phyloP scores from a whole-genome alignment of 306 rosid genomes.

The Citrullus mucosospermus region DNA sequence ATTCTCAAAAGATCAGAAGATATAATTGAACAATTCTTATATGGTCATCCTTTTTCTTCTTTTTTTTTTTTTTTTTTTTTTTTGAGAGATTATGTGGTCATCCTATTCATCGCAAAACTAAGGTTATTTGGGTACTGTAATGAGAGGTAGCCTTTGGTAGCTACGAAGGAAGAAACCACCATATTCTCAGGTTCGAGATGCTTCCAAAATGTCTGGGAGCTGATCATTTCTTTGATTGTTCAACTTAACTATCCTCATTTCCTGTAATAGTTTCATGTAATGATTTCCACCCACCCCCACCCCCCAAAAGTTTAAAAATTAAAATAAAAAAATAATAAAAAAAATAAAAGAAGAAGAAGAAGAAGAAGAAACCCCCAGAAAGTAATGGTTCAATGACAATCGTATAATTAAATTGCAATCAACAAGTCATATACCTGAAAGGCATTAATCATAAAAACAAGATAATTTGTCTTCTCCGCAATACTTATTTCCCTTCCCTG shows the following conservation, averaged over 20 bases:
- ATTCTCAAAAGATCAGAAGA: background rate
- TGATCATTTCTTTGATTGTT: background rate
- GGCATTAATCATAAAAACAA: conserved; percentile 91
- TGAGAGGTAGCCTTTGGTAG: background rate
- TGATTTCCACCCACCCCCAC: background rate
- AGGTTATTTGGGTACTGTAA: background rate
- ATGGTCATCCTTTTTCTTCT: background rate
- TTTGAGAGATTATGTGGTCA: background rate
- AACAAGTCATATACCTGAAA: conserved; percentile 55
- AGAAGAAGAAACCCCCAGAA: background rate
- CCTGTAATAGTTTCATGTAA: background rate
- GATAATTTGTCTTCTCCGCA: conserved; percentile 87
- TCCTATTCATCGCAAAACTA: background rate
- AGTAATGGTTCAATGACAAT: background rate
- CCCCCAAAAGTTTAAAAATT: background rate
- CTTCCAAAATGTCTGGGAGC: background rate
- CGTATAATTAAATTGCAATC: background rate
- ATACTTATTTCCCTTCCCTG: conserved; percentile 80
- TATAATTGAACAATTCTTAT: background rate
- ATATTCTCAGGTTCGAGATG: background rate
- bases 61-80: too few relatives aligned
- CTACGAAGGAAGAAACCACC: background rate
- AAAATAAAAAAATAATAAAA: too few relatives aligned
- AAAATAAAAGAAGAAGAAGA: background rate
- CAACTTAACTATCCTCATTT: background rate